A percentile compares a stretch with the other conserved stretches of the same genome.
phyloP scores from a whole-genome alignment of 176 grass and related monocot species.

The barley (Hordeum vulgare) region DNA sequence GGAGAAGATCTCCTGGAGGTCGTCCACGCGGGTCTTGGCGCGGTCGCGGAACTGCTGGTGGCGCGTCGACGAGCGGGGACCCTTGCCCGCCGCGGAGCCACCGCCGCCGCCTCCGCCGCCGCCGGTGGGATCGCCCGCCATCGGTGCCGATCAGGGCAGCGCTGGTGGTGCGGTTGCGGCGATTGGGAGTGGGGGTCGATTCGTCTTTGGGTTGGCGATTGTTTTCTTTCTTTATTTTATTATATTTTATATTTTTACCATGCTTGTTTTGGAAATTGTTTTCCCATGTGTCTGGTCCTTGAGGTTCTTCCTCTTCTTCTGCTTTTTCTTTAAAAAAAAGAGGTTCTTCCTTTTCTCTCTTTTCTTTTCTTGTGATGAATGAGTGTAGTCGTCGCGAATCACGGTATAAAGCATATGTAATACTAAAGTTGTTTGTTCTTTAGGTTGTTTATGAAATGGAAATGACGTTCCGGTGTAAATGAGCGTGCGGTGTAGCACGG shows the following conservation, averaged over 20 bases:
- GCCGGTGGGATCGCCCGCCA: constrained; percentile 32
- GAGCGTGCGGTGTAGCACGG: too few relatives aligned
- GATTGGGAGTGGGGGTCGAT: background rate
- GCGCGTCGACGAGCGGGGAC: constrained; percentile 40
- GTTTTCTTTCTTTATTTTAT: background rate
- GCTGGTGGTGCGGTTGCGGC: background rate
- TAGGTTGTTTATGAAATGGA: too few relatives aligned
- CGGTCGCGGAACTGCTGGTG: constrained; percentile 81
- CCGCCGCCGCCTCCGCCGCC: background rate
- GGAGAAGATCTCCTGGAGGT: constrained; percentile 84
- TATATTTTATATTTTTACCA: background rate
- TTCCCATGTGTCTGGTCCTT: background rate
- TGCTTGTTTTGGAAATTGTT: background rate
- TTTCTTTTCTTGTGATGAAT: too few relatives aligned
- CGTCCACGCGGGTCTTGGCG: constrained; percentile 81
- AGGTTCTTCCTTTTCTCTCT: too few relatives aligned
- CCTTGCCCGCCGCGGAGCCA: constrained; percentile 38
- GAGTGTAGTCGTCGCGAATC: too few relatives aligned
- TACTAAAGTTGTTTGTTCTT: too few relatives aligned
- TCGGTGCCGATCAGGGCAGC: constrained; percentile 13
- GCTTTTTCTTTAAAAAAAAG: too few relatives aligned
- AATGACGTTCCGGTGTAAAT: too few relatives aligned
- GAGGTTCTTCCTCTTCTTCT: background rate
- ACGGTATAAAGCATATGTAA: too few relatives aligned
- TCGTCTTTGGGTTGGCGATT: background rate